phyloP scores from a whole-genome alignment of 495 filamentous ascomycete species.

The Xylaria bambusicola region DNA sequence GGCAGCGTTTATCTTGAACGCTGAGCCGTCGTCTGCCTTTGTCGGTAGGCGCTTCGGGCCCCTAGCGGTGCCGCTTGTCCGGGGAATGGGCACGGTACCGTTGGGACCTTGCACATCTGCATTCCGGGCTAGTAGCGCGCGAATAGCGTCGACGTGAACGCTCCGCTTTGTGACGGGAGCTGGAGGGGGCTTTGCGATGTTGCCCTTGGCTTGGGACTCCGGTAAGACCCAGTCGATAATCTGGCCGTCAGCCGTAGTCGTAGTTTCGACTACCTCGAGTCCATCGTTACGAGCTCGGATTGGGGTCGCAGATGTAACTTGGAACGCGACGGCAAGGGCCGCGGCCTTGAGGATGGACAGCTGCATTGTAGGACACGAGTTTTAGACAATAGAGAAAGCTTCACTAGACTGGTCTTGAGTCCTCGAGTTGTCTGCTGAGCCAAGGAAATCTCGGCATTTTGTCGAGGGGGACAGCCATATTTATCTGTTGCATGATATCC shows the following conservation, averaged over 20 bases:
- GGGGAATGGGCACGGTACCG: conserved; percentile 31
- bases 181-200: conserved; percentile 25
- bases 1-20: conserved; percentile 6
- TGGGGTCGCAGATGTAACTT: conserved; percentile 1
- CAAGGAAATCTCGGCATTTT: neutral
- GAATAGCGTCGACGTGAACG: neutral
- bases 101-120: conserved; percentile 20
- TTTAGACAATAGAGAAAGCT: neutral
- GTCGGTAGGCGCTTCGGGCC: conserved; percentile 19
- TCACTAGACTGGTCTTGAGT: neutral
- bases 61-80: conserved; percentile 7
- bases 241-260: conserved; percentile 23
- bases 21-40: neutral
- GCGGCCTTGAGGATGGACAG: conserved; percentile 12
- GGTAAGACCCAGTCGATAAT: conserved; percentile 30
- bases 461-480: conserved; percentile 1
- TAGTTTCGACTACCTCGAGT: conserved; percentile 13
- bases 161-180: conserved; percentile 2
- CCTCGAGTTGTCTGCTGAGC: neutral
- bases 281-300: neutral
- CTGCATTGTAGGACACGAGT: neutral
- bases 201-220: conserved; percentile 21
- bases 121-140: neutral
- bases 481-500: neutral
- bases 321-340: conserved; percentile 14